A percentile compares a stretch with the other conserved stretches of the same genome.
These are phyloP conservation scores for Furculomyces boomerangus DNA, from an alignment of 371 early-diverging fungal species.

Conservation along the genomic window DNA sequence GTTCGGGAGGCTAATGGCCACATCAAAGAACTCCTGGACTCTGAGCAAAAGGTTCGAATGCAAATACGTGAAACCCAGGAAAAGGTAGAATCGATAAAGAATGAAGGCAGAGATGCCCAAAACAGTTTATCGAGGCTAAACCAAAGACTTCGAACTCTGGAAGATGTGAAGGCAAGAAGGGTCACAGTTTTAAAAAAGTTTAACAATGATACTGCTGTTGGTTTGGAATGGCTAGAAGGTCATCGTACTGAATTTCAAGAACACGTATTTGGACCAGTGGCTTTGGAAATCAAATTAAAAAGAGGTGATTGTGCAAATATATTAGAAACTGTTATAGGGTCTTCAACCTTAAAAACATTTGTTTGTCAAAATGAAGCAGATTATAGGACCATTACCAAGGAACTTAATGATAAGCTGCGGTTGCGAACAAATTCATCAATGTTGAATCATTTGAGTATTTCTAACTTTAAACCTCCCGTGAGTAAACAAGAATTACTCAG, in stretches of 20 bases:
- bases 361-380: slow-evolving; percentile 59
- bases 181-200: slow-evolving; percentile 21
- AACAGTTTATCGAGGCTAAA: slow-evolving; percentile 3
- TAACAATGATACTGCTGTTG: slow-evolving; percentile 33
- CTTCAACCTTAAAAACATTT: slow-evolving; percentile 37
- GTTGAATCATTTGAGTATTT: slow-evolving; percentile 8
- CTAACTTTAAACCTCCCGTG: slow-evolving; percentile 25
- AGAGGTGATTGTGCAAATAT: slow-evolving; percentile 36
- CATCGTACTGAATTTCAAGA: slow-evolving; percentile 42
- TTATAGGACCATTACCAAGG: slow-evolving; percentile 41
- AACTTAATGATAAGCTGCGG: slow-evolving; percentile 33
- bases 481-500: slow-evolving; percentile 19
- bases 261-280: slow-evolving; percentile 54
- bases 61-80: slow-evolving; percentile 5
- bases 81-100: slow-evolving; percentile 10
- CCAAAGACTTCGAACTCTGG: slow-evolving; percentile 21
- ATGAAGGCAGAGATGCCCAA: slow-evolving; percentile 10
- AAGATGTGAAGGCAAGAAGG: slow-evolving; percentile 32
- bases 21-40: slow-evolving; percentile 10
- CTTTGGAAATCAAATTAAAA: slow-evolving; percentile 42
- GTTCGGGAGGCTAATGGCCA: slow-evolving; percentile 15
- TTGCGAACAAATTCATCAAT: slow-evolving; percentile 39
- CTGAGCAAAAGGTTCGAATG: neutral
- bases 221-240: slow-evolving; percentile 38
- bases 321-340: slow-evolving; percentile 36